Conservation (phyloP, 2,329 filamentous ascomycete genomes). For the Nothopassalora personata region DNA sequence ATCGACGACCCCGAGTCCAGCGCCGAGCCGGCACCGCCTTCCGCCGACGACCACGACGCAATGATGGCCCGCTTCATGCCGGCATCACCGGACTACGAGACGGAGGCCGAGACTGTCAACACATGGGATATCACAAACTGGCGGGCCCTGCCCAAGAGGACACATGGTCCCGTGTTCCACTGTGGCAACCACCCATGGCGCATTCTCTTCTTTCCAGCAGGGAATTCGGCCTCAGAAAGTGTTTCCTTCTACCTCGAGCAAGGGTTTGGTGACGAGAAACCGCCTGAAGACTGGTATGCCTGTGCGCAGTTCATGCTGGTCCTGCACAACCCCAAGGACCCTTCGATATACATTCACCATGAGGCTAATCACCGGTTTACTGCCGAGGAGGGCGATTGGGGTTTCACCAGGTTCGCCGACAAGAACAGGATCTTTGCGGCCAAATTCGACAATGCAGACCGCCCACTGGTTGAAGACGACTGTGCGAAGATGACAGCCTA, state of each 20-base stretch:
- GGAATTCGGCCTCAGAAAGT: constrained; percentile 81
- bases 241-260: constrained; percentile 96
- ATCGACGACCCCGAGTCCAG: constrained; percentile 44
- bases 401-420: constrained; percentile 94
- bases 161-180: constrained; percentile 82
- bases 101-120: constrained; percentile 66
- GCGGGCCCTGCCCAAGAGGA: constrained; percentile 68
- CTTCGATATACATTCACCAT: constrained; percentile 70
- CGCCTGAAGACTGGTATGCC: constrained; percentile 91
- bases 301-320: constrained; percentile 95
- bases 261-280: constrained; percentile 66
- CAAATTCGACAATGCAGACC: constrained; percentile 63
- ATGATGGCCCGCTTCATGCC: constrained; percentile 78
- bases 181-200: constrained; percentile 89
- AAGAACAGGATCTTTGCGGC: constrained; percentile 76
- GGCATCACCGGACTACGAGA: constrained; percentile 72
- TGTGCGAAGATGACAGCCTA: constrained; percentile 76
- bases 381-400: constrained; percentile 95
- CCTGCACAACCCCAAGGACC: constrained; percentile 89
- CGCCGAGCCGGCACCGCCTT: constrained; percentile 42
- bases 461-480: constrained; percentile 73
- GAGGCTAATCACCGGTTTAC: constrained; percentile 93
- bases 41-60: constrained; percentile 64
- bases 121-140: constrained; percentile 89
- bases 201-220: constrained; percentile 89